Evolutionary conservation across 1,284 basidiomycete species (phyloP).

Genomic region (Kalmanozyma brasiliensis): DNA sequence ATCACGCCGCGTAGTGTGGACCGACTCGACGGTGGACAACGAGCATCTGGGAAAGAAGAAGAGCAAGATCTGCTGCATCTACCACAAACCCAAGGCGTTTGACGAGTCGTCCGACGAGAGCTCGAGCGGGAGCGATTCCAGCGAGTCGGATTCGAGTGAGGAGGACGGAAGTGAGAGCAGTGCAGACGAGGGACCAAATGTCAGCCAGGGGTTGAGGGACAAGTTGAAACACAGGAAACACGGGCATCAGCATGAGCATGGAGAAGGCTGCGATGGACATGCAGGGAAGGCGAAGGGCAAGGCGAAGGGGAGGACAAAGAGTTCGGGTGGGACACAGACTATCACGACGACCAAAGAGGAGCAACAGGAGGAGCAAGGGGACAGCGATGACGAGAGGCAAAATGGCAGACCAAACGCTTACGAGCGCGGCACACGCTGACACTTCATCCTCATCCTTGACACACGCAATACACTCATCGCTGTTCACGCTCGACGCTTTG

Average conservation of each 20-base stretch:
- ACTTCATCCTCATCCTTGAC: not conserved
- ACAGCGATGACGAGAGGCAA: slow-evolving; percentile 3
- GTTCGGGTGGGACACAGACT: slow-evolving; percentile 16
- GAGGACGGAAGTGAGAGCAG: slow-evolving; percentile 8
- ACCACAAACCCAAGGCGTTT: slow-evolving; percentile 63
- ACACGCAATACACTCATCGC: not conserved
- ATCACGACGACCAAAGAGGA: slow-evolving; percentile 7
- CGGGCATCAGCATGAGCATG: not conserved
- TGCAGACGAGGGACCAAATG: slow-evolving; percentile 1
- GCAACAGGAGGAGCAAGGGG: not conserved
- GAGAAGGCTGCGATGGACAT: not conserved
- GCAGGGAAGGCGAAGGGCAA: not conserved
- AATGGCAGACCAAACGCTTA: slow-evolving; percentile 27
- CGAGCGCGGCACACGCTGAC: slow-evolving; percentile 24
- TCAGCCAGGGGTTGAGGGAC: slow-evolving; percentile 5
- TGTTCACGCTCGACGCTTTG: too few species aligned
- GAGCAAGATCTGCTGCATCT: slow-evolving; percentile 67
- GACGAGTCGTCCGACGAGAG: slow-evolving; percentile 59
- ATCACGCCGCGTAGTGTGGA: slow-evolving; percentile 55
- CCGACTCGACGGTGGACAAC: slow-evolving; percentile 62
- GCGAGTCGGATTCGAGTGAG: not conserved
- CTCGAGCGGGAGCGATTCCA: too few species aligned
- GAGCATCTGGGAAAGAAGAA: slow-evolving; percentile 61
- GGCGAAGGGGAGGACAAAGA: slow-evolving; percentile 1
- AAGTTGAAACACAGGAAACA: slow-evolving; percentile 13